A percentile compares a stretch with the other conserved stretches of the same genome.
phyloP scores from a whole-genome alignment of 2,329 filamentous ascomycete genomes.

The Hymenoscyphus scutula region DNA sequence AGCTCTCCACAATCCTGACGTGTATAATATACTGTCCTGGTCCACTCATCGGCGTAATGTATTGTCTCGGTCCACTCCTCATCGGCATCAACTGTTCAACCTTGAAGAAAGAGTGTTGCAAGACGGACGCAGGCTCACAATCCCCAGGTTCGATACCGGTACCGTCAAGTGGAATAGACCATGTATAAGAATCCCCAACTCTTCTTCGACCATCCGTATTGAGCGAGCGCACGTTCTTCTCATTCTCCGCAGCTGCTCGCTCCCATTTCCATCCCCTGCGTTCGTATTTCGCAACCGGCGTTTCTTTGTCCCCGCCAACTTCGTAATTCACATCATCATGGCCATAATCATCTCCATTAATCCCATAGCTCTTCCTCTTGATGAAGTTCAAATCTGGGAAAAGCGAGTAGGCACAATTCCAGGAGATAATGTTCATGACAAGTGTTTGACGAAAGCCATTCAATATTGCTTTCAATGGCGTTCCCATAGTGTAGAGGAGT shows the following conservation, averaged over 20 bases:
- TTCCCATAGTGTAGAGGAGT: not conserved
- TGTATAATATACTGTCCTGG: too few relatives aligned
- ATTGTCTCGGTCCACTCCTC: too few relatives aligned
- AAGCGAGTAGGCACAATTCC: conserved; percentile 8
- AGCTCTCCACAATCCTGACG: too few relatives aligned
- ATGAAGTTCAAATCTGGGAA: conserved; percentile 8
- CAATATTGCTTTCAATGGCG: conserved; percentile 6
- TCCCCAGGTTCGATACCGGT: not conserved
- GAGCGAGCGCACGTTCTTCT: too few relatives aligned
- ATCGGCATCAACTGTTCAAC: too few relatives aligned
- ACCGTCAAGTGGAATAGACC: not conserved
- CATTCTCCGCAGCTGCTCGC: not conserved
- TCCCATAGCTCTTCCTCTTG: conserved; percentile 5
- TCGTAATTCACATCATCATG: not conserved
- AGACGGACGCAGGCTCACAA: not conserved
- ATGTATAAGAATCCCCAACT: not conserved
- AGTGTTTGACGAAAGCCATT: not conserved
- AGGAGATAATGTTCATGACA: conserved; percentile 9
- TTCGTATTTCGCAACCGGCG: not conserved
- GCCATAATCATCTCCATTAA: not conserved
- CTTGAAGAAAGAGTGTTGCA: not conserved
- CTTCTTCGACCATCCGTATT: too few relatives aligned
- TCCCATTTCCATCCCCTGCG: not conserved
- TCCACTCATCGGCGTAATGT: too few relatives aligned
- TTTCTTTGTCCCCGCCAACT: not conserved